A percentile compares a stretch with the other conserved stretches of the same genome.
phyloP scores from a whole-genome alignment of 225 moss, liverwort and hornwort genomes.

The Antitrichia curtipendula region DNA sequence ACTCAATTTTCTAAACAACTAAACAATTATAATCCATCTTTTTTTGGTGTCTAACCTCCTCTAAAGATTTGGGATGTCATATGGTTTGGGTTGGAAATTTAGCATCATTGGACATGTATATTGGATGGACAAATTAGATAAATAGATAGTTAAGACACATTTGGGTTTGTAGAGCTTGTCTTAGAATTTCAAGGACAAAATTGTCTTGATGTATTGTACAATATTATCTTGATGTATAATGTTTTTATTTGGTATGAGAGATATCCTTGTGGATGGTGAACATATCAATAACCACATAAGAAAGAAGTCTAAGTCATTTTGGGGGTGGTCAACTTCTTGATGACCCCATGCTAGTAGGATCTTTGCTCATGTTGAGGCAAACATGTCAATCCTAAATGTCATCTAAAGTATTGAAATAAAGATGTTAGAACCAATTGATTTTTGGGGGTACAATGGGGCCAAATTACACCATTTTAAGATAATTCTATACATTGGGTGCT shows the following conservation, averaged over 20 bases:
- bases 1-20: not conserved
- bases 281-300: not conserved
- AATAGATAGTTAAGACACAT: not conserved
- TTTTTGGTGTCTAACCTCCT: not conserved
- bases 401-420: not conserved
- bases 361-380: not conserved
- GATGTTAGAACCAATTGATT: not conserved
- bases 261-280: not conserved
- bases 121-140: not conserved
- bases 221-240: not conserved
- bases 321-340: not conserved
- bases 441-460: not conserved
- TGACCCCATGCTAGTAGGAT: not conserved
- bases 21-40: not conserved
- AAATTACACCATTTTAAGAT: not conserved
- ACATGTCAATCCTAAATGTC: not conserved
- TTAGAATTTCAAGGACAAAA: not conserved
- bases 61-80: not conserved
- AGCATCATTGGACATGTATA: not conserved
- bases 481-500: not conserved
- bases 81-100: fast-evolving
- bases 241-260: not conserved
- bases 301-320: not conserved
- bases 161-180: not conserved
- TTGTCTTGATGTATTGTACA: no score